phyloP scores from a whole-genome alignment of 495 filamentous ascomycete genomes.

The Darksidea phi region DNA sequence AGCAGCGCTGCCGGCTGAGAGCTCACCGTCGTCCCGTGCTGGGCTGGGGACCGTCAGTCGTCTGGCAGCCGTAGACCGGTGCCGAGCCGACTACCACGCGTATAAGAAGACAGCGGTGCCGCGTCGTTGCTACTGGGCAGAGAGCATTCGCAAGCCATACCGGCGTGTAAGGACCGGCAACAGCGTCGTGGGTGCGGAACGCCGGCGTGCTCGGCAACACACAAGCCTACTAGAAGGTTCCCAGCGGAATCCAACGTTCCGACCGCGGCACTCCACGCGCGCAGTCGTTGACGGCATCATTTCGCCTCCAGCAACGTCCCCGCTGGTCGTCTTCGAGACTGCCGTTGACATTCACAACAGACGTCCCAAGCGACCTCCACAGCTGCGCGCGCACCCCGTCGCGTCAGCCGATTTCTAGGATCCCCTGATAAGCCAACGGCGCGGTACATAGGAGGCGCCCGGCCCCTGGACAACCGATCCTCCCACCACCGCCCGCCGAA shows the following conservation, averaged over 20 bases:
- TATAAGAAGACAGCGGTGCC: conserved; percentile 5
- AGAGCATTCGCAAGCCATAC: too few species aligned
- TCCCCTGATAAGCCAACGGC: conserved; percentile 6
- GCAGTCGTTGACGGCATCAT: conserved; percentile 2
- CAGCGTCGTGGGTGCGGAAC: too few species aligned
- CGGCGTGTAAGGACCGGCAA: too few species aligned
- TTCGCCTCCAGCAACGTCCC: not conserved
- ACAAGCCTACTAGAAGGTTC: not conserved
- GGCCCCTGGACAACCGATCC: not conserved
- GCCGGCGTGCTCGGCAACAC: too few species aligned
- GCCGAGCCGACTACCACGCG: conserved; percentile 10
- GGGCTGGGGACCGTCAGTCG: not conserved
- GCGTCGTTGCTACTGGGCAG: too few species aligned
- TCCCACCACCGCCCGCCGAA: not conserved
- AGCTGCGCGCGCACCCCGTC: too few species aligned
- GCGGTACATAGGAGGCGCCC: not conserved
- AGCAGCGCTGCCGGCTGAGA: not conserved
- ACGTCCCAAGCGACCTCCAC: too few species aligned
- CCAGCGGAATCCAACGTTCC: not conserved
- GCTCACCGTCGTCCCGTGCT: not conserved
- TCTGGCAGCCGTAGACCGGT: not conserved
- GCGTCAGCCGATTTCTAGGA: too few species aligned
- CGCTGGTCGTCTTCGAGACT: not conserved
- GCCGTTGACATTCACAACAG: not conserved
- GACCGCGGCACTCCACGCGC: not conserved